Conservation (phyloP, 2,329 filamentous ascomycete genomes). For the Onygenales sp. region DNA sequence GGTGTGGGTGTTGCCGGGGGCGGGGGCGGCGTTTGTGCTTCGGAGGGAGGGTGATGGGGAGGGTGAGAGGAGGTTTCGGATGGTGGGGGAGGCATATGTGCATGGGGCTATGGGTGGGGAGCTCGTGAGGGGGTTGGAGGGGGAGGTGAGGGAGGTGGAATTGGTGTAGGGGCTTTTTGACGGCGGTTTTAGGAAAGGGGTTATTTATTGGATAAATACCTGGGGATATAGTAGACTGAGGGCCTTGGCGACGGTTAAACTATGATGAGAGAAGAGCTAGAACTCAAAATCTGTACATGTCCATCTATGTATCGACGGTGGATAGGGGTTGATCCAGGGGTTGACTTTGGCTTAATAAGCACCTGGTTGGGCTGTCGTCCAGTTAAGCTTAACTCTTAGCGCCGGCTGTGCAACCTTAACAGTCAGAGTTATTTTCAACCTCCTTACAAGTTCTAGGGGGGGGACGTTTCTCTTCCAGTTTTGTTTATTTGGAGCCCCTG, state of each 20-base stretch:
- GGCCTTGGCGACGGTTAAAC: too few relatives aligned
- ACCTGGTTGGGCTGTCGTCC: neutral
- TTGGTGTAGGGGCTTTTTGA: neutral
- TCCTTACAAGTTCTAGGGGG: neutral
- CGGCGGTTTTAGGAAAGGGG: too few relatives aligned
- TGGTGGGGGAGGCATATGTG: conserved; percentile 12
- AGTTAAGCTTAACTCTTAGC: neutral
- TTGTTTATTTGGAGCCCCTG: too few relatives aligned
- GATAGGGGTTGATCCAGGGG: neutral
- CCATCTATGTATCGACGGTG: too few relatives aligned
- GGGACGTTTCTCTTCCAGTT: neutral
- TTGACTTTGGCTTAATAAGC: neutral
- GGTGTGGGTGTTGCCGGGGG: conserved; percentile 11
- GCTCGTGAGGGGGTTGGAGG: conserved; percentile 2
- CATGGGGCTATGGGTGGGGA: conserved; percentile 12
- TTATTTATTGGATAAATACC: too few relatives aligned
- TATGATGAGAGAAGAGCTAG: too few relatives aligned
- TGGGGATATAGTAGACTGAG: too few relatives aligned
- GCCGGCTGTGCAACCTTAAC: neutral
- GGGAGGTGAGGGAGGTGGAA: neutral
- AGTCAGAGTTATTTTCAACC: neutral
- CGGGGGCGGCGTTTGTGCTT: conserved; percentile 8
- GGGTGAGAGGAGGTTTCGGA: neutral
- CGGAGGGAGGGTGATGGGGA: neutral
- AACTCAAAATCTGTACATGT: too few relatives aligned